Conservation (phyloP, 2,329 filamentous ascomycete genomes). For the Hymenoscyphus occultus region DNA sequence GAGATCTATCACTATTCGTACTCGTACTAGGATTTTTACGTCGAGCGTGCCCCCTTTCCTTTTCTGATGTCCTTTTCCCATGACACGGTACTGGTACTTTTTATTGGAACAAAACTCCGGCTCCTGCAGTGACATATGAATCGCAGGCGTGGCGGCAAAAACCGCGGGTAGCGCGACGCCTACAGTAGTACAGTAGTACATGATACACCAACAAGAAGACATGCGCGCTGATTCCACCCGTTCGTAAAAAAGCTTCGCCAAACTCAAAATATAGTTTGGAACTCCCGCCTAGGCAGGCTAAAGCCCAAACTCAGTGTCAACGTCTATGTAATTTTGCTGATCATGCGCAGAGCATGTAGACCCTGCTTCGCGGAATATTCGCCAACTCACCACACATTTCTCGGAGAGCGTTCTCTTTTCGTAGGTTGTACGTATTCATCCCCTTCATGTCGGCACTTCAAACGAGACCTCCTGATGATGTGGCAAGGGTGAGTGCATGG, state of each 20-base stretch:
- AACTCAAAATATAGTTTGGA: not conserved
- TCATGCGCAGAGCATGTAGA: not conserved
- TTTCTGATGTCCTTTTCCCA: not conserved
- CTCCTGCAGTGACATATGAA: too few species aligned
- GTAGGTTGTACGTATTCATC: not conserved
- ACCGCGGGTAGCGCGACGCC: too few species aligned
- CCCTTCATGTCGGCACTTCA: not conserved
- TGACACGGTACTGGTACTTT: not conserved
- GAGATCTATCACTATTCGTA: too few species aligned
- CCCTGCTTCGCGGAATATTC: not conserved
- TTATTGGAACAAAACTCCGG: not conserved
- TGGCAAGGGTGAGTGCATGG: not conserved
- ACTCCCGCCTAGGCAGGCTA: not conserved
- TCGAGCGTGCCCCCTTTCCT: not conserved
- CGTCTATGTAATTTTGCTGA: not conserved
- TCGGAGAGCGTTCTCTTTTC: not conserved
- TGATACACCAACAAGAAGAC: not conserved
- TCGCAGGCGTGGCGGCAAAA: too few species aligned
- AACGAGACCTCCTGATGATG: not conserved
- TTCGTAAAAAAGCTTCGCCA: not conserved
- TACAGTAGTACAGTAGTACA: not conserved
- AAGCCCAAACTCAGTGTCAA: slow-evolving; percentile 1
- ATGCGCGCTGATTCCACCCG: not conserved
- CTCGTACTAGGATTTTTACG: too few species aligned
- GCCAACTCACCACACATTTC: not conserved